Conservation (phyloP, 495 filamentous ascomycete species). For the Annulohypoxylon maeteangense region DNA sequence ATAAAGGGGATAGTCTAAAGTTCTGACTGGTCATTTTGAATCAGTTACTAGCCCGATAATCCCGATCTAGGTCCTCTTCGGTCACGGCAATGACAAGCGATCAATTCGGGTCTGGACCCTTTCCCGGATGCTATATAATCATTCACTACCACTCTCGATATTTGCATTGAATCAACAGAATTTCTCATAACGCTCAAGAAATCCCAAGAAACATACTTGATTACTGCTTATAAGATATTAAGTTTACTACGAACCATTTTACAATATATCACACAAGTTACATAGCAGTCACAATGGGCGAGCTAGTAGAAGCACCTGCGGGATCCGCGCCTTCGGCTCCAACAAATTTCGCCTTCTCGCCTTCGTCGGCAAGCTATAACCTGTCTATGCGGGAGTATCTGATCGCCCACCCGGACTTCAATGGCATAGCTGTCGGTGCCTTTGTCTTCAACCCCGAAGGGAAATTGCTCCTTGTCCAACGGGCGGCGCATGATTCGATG, state of each 20-base stretch:
- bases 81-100: conserved; percentile 7
- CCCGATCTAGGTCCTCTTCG: background rate
- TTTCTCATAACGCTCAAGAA: background rate
- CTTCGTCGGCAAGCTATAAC: conserved; percentile 40
- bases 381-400: conserved; percentile 42
- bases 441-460: conserved; percentile 50
- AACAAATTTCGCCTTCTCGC: conserved; percentile 42
- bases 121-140: conserved; percentile 18
- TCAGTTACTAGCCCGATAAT: conserved; percentile 30
- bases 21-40: conserved; percentile 38
- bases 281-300: conserved; percentile 48
- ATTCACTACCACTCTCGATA: conserved; percentile 1
- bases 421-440: conserved; percentile 47
- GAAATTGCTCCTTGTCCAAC: conserved; percentile 62
- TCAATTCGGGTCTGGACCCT: conserved; percentile 2
- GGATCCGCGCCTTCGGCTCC: conserved; percentile 26
- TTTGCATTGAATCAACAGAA: conserved; percentile 2
- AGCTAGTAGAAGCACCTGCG: conserved; percentile 10
- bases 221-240: background rate
- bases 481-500: conserved; percentile 61
- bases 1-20: conserved; percentile 43
- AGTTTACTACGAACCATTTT: conserved; percentile 1
- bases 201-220: background rate
- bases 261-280: background rate
- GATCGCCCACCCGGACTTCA: conserved; percentile 33